phyloP scores from a whole-genome alignment of 148 eudicot species.

The Nyssa sinensis region DNA sequence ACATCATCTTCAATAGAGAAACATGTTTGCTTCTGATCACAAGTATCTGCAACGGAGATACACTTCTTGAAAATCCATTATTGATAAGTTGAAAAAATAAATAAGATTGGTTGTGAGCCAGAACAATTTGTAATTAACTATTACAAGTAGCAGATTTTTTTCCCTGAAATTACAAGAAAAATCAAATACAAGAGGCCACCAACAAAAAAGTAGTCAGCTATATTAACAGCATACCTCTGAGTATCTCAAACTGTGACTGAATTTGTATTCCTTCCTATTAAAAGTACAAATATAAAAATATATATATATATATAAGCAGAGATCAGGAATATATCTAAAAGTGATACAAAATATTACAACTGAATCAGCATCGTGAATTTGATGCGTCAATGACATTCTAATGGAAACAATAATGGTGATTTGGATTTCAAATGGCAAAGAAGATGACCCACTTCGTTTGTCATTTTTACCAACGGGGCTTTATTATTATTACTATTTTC shows the following conservation, averaged over 20 bases:
- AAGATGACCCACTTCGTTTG: too few relatives aligned
- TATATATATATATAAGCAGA: too few relatives aligned
- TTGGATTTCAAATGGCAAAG: background rate
- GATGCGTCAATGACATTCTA: background rate
- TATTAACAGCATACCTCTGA: constrained; percentile 43
- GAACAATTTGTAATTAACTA: background rate
- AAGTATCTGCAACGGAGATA: constrained; percentile 36
- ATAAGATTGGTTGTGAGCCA: background rate
- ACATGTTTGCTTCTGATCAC: constrained; percentile 43
- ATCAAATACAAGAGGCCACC: background rate
- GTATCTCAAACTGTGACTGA: constrained; percentile 59
- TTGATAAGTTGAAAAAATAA: constrained; percentile 2
- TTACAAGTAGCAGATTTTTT: background rate
- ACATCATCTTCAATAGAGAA: constrained; percentile 67
- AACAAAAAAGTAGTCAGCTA: background rate
- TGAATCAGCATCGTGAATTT: background rate
- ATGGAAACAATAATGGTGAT: background rate
- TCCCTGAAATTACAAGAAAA: background rate
- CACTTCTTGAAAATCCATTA: constrained; percentile 1
- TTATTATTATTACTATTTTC: too few relatives aligned
- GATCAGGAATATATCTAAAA: background rate
- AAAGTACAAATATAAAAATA: constrained; percentile 6
- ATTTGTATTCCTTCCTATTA: constrained; percentile 47
- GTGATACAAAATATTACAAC: background rate
- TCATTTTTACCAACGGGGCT: too few relatives aligned